Evolutionary conservation across 768 basidiomycete genomes (phyloP).

Genomic region (Mycena crocata): DNA sequence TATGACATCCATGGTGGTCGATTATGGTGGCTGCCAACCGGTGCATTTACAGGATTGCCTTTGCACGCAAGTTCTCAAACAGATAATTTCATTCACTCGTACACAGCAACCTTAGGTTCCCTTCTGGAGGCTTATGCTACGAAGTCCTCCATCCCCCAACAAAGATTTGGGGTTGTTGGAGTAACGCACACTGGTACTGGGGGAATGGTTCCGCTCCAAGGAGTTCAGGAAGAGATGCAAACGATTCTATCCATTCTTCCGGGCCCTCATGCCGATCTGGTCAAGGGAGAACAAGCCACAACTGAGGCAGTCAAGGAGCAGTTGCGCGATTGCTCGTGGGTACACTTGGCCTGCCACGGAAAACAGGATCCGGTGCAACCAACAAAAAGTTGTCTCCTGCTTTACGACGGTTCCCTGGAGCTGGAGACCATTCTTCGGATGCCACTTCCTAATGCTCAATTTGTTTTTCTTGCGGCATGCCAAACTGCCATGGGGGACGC

Average conservation of each 20-base stretch:
- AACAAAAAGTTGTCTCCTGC: constrained; percentile 5
- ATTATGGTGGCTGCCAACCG: constrained; percentile 36
- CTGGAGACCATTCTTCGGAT: constrained; percentile 3
- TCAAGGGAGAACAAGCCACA: not conserved
- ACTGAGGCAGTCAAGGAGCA: not conserved
- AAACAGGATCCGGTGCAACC: not conserved
- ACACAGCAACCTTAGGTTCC: constrained; percentile 28
- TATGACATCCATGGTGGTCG: constrained; percentile 23
- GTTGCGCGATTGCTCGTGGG: constrained; percentile 1
- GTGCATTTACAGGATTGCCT: constrained; percentile 29
- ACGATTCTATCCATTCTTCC: not conserved
- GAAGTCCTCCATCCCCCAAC: not conserved
- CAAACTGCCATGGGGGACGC: constrained; percentile 9
- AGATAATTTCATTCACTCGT: constrained; percentile 27
- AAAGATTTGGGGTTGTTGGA: not conserved
- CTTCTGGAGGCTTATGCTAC: constrained; percentile 14
- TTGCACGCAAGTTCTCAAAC: constrained; percentile 30
- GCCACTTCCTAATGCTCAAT: constrained; percentile 8
- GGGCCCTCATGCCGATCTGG: not conserved
- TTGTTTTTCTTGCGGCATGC: constrained; percentile 13
- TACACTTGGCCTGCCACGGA: constrained; percentile 16
- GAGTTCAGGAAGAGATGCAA: not conserved
- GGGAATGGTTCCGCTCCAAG: not conserved
- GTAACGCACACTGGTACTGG: constrained; percentile 5
- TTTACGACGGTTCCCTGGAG: constrained; percentile 1